A percentile compares a stretch with the other conserved stretches of the same genome.
These are phyloP conservation scores for Podaxis sp. DNA, from an alignment of 768 basidiomycete species.

Conservation along the genomic window DNA sequence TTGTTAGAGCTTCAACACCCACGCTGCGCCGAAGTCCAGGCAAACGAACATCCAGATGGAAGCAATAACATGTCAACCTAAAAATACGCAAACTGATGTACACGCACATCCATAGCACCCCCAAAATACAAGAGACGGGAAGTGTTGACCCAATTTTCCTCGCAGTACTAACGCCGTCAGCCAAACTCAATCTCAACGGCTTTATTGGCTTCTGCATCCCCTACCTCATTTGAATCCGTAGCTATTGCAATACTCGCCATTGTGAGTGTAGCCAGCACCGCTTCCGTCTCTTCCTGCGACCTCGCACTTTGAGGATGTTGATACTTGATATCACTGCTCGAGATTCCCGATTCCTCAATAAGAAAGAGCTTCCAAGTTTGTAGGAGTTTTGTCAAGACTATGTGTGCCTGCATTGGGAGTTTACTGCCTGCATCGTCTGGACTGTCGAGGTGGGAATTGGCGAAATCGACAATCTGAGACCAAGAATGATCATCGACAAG, in stretches of 20 bases:
- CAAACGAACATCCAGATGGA: too few relatives aligned
- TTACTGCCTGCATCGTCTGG: not conserved
- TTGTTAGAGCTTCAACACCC: too few relatives aligned
- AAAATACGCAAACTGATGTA: not conserved
- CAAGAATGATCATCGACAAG: not conserved
- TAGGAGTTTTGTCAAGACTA: not conserved
- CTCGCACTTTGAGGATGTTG: not conserved
- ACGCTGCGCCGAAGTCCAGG: too few relatives aligned
- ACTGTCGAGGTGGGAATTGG: not conserved
- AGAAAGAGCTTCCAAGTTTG: not conserved
- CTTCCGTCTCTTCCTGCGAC: not conserved
- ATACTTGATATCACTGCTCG: not conserved
- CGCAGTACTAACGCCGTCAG: not conserved
- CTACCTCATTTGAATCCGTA: not conserved
- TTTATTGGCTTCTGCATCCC: not conserved
- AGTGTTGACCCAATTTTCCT: not conserved
- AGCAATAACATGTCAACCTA: not conserved
- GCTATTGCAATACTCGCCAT: not conserved
- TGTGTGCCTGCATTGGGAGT: not conserved
- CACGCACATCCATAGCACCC: too few relatives aligned
- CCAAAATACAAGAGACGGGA: not conserved
- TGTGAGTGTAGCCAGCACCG: not conserved
- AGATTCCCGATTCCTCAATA: not conserved
- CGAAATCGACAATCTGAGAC: not conserved
- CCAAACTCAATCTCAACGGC: not conserved